These are phyloP conservation scores for Aureobasidium leucospermi DNA, from an alignment of 2,329 filamentous ascomycete species.

Conservation along the genomic window DNA sequence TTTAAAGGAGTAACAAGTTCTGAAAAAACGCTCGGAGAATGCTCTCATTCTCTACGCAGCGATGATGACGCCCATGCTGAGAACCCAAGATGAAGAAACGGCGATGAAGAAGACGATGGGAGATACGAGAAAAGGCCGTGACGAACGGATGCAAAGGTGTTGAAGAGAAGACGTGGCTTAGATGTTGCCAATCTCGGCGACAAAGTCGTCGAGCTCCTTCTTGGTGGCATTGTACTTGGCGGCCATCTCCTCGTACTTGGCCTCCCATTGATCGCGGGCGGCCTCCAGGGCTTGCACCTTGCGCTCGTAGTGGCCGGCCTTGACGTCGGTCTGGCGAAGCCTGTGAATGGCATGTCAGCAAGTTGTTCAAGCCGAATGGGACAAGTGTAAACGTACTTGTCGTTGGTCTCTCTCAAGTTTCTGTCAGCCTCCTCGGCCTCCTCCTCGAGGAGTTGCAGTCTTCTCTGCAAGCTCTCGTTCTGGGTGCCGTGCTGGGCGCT, in stretches of 20 bases:
- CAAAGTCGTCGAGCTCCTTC: slow-evolving; percentile 88
- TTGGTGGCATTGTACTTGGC: slow-evolving; percentile 78
- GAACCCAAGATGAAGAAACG: slow-evolving; percentile 10
- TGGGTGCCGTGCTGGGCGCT: slow-evolving; percentile 76
- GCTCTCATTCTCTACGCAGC: slow-evolving; percentile 13
- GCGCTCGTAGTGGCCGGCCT: slow-evolving; percentile 97
- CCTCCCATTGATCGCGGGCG: slow-evolving; percentile 88
- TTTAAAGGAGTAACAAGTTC: slow-evolving; percentile 6
- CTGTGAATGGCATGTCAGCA: slow-evolving; percentile 42
- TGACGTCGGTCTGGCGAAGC: slow-evolving; percentile 97
- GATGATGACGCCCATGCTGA: slow-evolving; percentile 14
- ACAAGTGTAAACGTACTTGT: slow-evolving; percentile 65
- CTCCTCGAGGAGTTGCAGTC: slow-evolving; percentile 93
- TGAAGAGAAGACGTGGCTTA: slow-evolving; percentile 40
- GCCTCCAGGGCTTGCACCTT: slow-evolving; percentile 95
- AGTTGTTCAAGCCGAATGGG: background rate
- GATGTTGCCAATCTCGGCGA: slow-evolving; percentile 87
- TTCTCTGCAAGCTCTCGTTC: slow-evolving; percentile 85
- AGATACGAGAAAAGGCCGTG: slow-evolving; percentile 7
- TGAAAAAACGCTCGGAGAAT: slow-evolving; percentile 13
- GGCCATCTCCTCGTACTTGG: slow-evolving; percentile 95
- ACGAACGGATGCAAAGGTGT: slow-evolving; percentile 1
- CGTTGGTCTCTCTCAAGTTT: slow-evolving; percentile 92
- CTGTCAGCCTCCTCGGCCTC: slow-evolving; percentile 96
- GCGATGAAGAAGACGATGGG: background rate